Percentiles rank a stretch among this genome's conserved stretches.
phyloP scores from a whole-genome alignment of 2,329 filamentous ascomycete genomes.

The Colletotrichum phormii region DNA sequence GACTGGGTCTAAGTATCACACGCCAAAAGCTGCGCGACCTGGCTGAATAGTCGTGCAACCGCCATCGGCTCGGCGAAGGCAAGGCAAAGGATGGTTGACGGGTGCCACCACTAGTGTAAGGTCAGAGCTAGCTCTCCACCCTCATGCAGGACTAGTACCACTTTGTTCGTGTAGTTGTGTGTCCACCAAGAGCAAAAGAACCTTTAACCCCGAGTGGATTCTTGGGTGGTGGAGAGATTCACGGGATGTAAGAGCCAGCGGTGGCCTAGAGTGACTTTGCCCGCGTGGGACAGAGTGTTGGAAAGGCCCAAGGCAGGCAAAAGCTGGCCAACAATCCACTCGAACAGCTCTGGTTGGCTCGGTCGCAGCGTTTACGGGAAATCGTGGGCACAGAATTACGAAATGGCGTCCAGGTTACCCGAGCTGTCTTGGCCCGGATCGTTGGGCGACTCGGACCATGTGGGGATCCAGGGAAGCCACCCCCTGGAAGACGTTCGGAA shows the following conservation, averaged over 20 bases:
- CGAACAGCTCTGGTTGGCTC: neutral
- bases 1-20: conserved; percentile 3
- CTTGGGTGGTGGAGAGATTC: conserved; percentile 7
- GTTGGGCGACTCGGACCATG: conserved; percentile 1
- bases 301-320: neutral
- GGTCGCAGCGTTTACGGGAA: neutral
- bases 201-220: conserved; percentile 6
- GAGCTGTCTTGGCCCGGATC: neutral
- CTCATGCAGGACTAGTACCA: neutral
- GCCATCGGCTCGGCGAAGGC: conserved; percentile 29
- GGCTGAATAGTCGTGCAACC: conserved; percentile 4
- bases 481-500: neutral
- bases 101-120: conserved; percentile 16
- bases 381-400: conserved; percentile 1
- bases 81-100: conserved; percentile 1
- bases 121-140: conserved; percentile 13
- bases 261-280: conserved; percentile 11
- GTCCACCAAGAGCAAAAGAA: conserved; percentile 16
- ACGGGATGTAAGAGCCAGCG: conserved; percentile 19
- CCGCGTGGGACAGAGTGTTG: neutral
- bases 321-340: neutral
- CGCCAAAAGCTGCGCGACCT: neutral
- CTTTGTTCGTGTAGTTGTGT: conserved; percentile 8
- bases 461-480: neutral
- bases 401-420: conserved; percentile 9